Evolutionary conservation across 2,329 filamentous ascomycete genomes (phyloP).

Genomic region (Epichloe typhina): DNA sequence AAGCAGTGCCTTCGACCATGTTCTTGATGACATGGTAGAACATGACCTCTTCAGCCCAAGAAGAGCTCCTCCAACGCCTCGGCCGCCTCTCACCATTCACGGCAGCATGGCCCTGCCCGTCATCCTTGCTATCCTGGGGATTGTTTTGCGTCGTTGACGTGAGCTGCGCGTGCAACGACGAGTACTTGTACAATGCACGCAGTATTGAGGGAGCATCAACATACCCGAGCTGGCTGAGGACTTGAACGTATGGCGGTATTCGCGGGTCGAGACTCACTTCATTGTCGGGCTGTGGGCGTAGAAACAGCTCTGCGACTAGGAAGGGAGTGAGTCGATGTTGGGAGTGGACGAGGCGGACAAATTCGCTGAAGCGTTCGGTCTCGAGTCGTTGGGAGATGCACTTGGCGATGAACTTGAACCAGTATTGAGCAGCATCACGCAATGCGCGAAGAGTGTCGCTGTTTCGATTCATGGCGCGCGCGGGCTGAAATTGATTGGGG

Average conservation of each 20-base stretch:
- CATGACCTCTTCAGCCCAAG: constrained; percentile 70
- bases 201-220: constrained; percentile 44
- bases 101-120: constrained; percentile 4
- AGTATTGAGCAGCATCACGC: constrained; percentile 24
- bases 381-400: constrained; percentile 40
- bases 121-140: constrained; percentile 2
- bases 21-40: constrained; percentile 87
- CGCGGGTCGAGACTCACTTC: constrained; percentile 43
- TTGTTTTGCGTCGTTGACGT: background rate
- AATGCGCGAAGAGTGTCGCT: constrained; percentile 12
- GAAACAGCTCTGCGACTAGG: constrained; percentile 43
- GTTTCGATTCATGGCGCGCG: constrained; percentile 15
- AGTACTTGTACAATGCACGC: constrained; percentile 42
- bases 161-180: constrained; percentile 30
- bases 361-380: constrained; percentile 37
- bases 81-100: constrained; percentile 11
- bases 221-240: constrained; percentile 36
- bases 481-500: background rate
- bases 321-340: constrained; percentile 38
- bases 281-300: constrained; percentile 38
- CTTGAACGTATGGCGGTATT: constrained; percentile 44
- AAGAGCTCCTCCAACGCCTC: constrained; percentile 42
- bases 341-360: constrained; percentile 33
- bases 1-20: constrained; percentile 46
- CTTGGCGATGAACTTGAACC: constrained; percentile 37